A percentile compares a stretch with the other conserved stretches of the same genome.
Evolutionary conservation across 2,329 filamentous ascomycete genomes (phyloP).

Genomic region (Ophiostoma novo-ulmi): DNA sequence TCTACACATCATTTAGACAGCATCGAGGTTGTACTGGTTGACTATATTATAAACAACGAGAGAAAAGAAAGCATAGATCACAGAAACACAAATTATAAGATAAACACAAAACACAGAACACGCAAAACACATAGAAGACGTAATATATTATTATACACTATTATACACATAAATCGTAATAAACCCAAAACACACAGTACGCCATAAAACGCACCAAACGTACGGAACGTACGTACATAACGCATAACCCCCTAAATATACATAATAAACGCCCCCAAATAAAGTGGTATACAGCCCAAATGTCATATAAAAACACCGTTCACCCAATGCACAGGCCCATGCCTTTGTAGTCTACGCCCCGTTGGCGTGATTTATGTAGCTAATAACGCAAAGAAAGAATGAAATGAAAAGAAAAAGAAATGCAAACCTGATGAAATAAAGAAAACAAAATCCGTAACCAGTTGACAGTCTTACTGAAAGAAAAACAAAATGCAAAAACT

Average conservation of each 20-base stretch:
- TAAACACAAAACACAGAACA: constrained; percentile 11
- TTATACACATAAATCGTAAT: constrained; percentile 12
- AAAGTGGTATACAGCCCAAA: constrained; percentile 23
- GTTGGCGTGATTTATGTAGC: constrained; percentile 23
- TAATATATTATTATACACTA: constrained; percentile 28
- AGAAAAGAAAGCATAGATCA: background rate
- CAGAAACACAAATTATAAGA: background rate
- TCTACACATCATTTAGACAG: background rate
- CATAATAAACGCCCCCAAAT: constrained; percentile 20
- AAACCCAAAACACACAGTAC: constrained; percentile 23
- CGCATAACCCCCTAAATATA: constrained; percentile 15
- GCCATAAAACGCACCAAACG: constrained; percentile 18
- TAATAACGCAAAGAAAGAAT: constrained; percentile 18
- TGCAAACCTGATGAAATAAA: background rate
- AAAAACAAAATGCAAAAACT: constrained; percentile 20
- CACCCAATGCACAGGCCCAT: constrained; percentile 25
- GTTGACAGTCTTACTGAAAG: background rate
- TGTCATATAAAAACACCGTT: constrained; percentile 20
- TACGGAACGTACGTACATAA: constrained; percentile 23
- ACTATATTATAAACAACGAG: background rate
- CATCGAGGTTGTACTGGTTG: background rate
- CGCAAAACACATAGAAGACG: constrained; percentile 2
- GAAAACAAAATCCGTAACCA: background rate
- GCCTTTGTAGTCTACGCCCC: constrained; percentile 26
- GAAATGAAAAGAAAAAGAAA: constrained; percentile 18